Percentiles rank a stretch among this genome's conserved stretches.
Evolutionary conservation across 179 eudicot species (phyloP).

Genomic region (Carnegiea gigantea): DNA sequence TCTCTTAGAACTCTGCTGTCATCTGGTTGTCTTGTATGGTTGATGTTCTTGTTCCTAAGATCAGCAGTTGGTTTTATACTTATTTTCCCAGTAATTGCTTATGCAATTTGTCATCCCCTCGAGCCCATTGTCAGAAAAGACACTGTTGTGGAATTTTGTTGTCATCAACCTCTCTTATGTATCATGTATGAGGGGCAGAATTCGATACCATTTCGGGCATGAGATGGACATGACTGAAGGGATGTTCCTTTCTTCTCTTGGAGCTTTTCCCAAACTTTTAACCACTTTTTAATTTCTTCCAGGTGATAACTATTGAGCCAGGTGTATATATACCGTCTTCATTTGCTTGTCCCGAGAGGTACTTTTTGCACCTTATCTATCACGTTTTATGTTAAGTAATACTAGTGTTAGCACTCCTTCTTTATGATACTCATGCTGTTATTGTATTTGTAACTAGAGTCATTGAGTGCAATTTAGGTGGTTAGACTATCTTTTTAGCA

Average conservation of each 20-base stretch:
- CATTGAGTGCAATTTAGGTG: neutral
- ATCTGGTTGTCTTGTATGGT: neutral
- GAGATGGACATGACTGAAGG: neutral
- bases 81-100: neutral
- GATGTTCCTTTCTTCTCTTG: neutral
- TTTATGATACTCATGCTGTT: neutral
- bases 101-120: neutral
- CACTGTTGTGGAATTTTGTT: neutral
- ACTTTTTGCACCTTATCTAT: neutral
- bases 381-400: neutral
- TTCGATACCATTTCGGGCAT: neutral
- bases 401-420: neutral
- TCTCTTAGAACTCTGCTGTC: too few relatives aligned
- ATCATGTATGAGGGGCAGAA: neutral
- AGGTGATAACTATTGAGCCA: constrained; percentile 97
- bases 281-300: neutral
- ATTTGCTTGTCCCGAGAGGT: constrained; percentile 74
- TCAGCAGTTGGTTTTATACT: neutral
- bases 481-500: neutral
- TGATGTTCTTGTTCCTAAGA: neutral
- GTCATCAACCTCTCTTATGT: constrained; percentile 4
- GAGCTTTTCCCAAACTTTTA: neutral
- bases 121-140: neutral
- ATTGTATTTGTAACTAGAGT: too few relatives aligned
- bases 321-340: constrained; percentile 81